phyloP scores from a whole-genome alignment of 192 early-diverging fungal genomes.

The Kappamyces sp. region DNA sequence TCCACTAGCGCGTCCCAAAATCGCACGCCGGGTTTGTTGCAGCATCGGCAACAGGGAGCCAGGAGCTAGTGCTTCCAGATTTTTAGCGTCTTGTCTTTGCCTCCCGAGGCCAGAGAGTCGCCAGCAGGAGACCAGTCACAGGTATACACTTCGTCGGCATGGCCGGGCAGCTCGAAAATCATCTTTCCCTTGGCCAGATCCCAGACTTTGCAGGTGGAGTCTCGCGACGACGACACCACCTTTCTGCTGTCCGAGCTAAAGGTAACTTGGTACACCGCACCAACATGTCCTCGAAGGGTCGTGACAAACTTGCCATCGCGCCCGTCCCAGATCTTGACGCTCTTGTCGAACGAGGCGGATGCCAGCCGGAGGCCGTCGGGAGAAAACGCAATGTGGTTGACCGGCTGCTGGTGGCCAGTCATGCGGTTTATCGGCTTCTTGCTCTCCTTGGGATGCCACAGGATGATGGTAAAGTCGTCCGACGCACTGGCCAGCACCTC shows the following conservation, averaged over 20 bases:
- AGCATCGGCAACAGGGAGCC: too few species aligned
- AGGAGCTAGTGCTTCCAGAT: conserved; percentile 40
- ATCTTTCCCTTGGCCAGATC: conserved; percentile 85
- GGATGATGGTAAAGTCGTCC: conserved; percentile 95
- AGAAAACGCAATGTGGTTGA: conserved; percentile 91
- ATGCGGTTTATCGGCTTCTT: conserved; percentile 79
- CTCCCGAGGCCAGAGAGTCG: conserved; percentile 86
- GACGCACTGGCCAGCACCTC: conserved; percentile 89
- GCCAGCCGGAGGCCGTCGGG: conserved; percentile 86
- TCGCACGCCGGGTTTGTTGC: too few species aligned
- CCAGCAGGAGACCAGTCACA: conserved; percentile 94
- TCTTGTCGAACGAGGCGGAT: conserved; percentile 93
- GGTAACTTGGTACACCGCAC: conserved; percentile 92
- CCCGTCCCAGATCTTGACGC: conserved; percentile 96
- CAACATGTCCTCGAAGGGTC: conserved; percentile 91
- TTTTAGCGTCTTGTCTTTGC: conserved; percentile 87
- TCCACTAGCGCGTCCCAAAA: too few species aligned
- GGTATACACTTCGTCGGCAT: conserved; percentile 90
- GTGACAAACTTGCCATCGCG: conserved; percentile 78
- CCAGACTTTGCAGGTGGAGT: conserved; percentile 92
- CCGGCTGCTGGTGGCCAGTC: conserved; percentile 92
- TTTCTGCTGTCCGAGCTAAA: conserved; percentile 92
- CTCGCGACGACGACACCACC: conserved; percentile 83
- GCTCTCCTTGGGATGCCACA: conserved; percentile 76
- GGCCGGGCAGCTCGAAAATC: conserved; percentile 92